Evolutionary conservation across 495 filamentous ascomycete species (phyloP).

Genomic region (Darksidea phi): DNA sequence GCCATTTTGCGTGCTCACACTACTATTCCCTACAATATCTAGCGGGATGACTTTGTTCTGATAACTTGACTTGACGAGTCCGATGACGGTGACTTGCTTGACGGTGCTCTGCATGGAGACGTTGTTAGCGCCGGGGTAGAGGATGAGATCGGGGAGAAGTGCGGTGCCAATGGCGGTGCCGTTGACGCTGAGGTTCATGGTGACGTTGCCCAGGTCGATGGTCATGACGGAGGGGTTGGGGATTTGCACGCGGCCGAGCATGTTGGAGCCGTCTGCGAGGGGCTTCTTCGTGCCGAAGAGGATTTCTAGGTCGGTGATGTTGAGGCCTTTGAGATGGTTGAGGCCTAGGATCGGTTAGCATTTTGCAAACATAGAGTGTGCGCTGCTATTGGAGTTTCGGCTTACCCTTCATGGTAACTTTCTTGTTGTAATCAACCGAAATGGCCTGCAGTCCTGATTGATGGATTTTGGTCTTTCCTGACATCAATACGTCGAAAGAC

Average conservation of each 20-base stretch:
- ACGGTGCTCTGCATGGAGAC: slow-evolving; percentile 56
- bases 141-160: slow-evolving; percentile 56
- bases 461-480: slow-evolving; percentile 57
- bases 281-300: slow-evolving; percentile 38
- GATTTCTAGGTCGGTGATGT: slow-evolving; percentile 54
- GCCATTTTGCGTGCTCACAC: slow-evolving; percentile 52
- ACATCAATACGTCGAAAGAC: slow-evolving; percentile 58
- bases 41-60: slow-evolving; percentile 60
- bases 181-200: slow-evolving; percentile 57
- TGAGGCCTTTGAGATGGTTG: slow-evolving; percentile 60
- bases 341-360: slow-evolving; percentile 47
- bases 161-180: slow-evolving; percentile 55
- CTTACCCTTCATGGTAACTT: slow-evolving; percentile 57
- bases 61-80: slow-evolving; percentile 45
- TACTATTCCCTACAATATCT: slow-evolving; percentile 56
- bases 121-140: slow-evolving; percentile 61
- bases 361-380: not conserved
- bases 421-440: slow-evolving; percentile 57
- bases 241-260: slow-evolving; percentile 62
- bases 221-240: slow-evolving; percentile 70
- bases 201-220: slow-evolving; percentile 64
- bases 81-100: slow-evolving; percentile 51
- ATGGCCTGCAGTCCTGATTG: slow-evolving; percentile 51
- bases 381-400: not conserved
- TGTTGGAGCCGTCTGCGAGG: slow-evolving; percentile 54